Evolutionary conservation across 495 filamentous ascomycete genomes (phyloP).

Genomic region (Penicillium angulare): DNA sequence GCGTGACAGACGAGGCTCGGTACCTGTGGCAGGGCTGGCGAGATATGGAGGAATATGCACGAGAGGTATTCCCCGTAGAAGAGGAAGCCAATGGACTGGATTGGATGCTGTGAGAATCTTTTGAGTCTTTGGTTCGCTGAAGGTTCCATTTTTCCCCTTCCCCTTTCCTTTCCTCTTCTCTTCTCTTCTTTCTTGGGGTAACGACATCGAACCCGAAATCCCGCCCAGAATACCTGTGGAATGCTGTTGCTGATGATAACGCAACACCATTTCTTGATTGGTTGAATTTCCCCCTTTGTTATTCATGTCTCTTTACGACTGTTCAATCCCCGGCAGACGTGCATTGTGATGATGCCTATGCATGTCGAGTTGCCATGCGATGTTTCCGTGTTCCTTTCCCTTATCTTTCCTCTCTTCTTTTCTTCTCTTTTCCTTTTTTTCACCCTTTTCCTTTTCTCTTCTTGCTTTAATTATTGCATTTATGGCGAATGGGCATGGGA

Average conservation of each 20-base stretch:
- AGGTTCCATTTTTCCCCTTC: constrained; percentile 12
- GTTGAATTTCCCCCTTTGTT: not conserved
- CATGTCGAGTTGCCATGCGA: constrained; percentile 22
- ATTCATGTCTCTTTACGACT: constrained; percentile 8
- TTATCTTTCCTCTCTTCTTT: not conserved
- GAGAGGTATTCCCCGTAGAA: constrained; percentile 91
- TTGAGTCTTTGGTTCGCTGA: not conserved
- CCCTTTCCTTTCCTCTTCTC: constrained; percentile 1
- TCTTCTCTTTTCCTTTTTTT: constrained; percentile 10
- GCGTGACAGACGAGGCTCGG: constrained; percentile 69
- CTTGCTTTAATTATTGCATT: constrained; percentile 27
- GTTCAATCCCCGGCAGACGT: constrained; percentile 22
- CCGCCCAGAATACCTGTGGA: not conserved
- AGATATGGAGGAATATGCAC: constrained; percentile 91
- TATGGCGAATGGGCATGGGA: constrained; percentile 40
- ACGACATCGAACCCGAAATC: not conserved
- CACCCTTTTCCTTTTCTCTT: constrained; percentile 10
- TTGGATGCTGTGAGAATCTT: constrained; percentile 68
- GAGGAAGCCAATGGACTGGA: constrained; percentile 88
- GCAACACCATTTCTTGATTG: not conserved
- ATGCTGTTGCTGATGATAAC: not conserved
- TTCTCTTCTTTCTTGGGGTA: not conserved
- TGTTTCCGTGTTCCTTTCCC: too few species aligned
- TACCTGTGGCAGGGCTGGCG: constrained; percentile 88
- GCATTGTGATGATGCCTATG: constrained; percentile 33